phyloP scores from a whole-genome alignment of 257 asterid species.

The Solanum megistacrolobum region DNA sequence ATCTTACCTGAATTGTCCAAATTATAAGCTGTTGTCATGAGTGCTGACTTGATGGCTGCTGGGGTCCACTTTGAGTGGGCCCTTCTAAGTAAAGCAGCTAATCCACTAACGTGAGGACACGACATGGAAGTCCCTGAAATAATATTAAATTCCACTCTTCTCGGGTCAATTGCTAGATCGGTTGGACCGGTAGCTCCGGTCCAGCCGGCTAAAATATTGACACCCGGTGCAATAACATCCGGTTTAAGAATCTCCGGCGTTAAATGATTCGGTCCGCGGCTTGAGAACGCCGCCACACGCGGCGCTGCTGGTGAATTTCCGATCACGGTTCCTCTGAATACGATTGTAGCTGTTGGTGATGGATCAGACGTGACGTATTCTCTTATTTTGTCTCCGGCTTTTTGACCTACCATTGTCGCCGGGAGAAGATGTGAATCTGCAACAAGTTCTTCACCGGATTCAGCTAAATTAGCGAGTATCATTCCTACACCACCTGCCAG shows the following conservation, averaged over 20 bases:
- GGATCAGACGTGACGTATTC: constrained; percentile 48
- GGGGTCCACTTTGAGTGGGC: constrained; percentile 74
- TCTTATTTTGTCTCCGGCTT: constrained; percentile 61
- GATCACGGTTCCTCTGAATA: constrained; percentile 66
- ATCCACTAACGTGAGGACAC: constrained; percentile 92
- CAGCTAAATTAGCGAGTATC: constrained; percentile 72
- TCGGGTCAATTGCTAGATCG: constrained; percentile 47
- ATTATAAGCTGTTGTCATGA: constrained; percentile 72
- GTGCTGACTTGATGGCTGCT: constrained; percentile 79
- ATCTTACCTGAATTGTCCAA: constrained; percentile 51
- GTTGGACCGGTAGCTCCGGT: constrained; percentile 68
- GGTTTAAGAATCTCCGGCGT: constrained; percentile 88
- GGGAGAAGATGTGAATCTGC: constrained; percentile 89
- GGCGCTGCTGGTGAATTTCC: constrained; percentile 69
- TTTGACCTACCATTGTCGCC: constrained; percentile 80
- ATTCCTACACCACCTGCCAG: constrained; percentile 81
- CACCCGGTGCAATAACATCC: constrained; percentile 89
- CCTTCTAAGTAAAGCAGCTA: constrained; percentile 62
- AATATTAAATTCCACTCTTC: constrained; percentile 78
- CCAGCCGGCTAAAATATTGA: constrained; percentile 92
- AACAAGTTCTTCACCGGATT: constrained; percentile 81
- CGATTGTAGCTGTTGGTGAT: constrained; percentile 66
- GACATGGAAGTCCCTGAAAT: constrained; percentile 93
- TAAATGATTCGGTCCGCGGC: constrained; percentile 85
- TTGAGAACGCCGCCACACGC: constrained; percentile 78